These are phyloP conservation scores for Aphanocladium album DNA, from an alignment of 2,329 filamentous ascomycete genomes.

Conservation along the genomic window DNA sequence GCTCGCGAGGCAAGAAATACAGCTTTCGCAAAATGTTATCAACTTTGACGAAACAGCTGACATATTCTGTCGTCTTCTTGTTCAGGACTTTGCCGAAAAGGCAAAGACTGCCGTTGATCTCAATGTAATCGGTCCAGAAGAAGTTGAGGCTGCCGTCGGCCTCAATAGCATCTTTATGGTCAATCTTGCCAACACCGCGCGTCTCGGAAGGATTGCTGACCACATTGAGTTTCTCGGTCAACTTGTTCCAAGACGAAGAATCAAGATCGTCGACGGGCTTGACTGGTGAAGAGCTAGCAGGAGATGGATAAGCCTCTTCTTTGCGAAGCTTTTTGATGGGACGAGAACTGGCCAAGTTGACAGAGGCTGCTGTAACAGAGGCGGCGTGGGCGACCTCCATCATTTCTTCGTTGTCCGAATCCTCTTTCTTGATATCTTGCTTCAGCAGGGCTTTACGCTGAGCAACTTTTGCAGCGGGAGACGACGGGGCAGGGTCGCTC, in stretches of 20 bases:
- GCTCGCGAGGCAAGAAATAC: conserved; percentile 81
- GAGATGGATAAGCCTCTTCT: conserved; percentile 60
- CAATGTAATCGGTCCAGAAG: conserved; percentile 96
- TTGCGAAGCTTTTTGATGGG: conserved; percentile 68
- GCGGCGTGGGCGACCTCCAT: conserved; percentile 83
- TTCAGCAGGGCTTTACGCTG: conserved; percentile 60
- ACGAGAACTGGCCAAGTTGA: conserved; percentile 81
- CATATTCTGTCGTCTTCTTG: conserved; percentile 70
- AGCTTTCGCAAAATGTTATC: conserved; percentile 92
- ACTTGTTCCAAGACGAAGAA: conserved; percentile 79
- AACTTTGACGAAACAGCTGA: conserved; percentile 92
- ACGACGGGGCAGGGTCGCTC: conserved; percentile 82
- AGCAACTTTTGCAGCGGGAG: conserved; percentile 74
- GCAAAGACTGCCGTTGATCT: conserved; percentile 85
- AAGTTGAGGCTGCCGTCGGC: conserved; percentile 86
- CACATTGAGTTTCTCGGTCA: conserved; percentile 82
- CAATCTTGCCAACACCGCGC: conserved; percentile 70
- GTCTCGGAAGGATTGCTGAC: conserved; percentile 67
- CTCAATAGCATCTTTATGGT: conserved; percentile 81
- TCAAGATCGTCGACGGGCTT: conserved; percentile 62
- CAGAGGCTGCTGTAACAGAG: conserved; percentile 60
- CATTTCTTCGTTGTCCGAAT: conserved; percentile 74
- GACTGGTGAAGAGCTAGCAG: conserved; percentile 70
- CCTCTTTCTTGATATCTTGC: conserved; percentile 53
- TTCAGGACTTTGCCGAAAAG: conserved; percentile 95